Conservation (phyloP, 352 stramenopile species). For the Phytophthora niederhauseri region DNA sequence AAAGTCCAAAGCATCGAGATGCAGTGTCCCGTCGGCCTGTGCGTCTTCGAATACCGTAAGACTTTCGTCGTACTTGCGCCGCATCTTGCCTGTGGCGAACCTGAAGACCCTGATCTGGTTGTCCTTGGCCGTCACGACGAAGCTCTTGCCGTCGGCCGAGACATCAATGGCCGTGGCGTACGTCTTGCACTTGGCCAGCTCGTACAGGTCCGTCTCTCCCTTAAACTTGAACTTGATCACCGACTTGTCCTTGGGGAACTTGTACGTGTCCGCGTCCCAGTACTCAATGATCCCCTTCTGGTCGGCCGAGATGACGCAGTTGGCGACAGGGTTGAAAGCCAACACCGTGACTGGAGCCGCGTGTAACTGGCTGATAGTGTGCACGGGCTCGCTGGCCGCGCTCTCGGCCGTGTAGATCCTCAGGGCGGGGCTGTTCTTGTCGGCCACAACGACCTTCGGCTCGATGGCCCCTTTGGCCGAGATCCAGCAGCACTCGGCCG, state of each 20-base stretch:
- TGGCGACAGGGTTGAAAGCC: slow-evolving; percentile 81
- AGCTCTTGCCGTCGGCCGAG: slow-evolving; percentile 63
- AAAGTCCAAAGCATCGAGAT: slow-evolving; percentile 91
- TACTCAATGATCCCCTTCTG: slow-evolving; percentile 94
- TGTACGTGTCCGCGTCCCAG: slow-evolving; percentile 87
- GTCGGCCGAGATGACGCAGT: slow-evolving; percentile 94
- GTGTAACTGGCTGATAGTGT: slow-evolving; percentile 89
- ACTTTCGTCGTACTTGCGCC: slow-evolving; percentile 91
- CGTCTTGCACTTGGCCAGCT: slow-evolving; percentile 94
- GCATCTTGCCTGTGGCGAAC: slow-evolving; percentile 88
- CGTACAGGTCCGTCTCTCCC: slow-evolving; percentile 97
- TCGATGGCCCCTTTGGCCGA: slow-evolving; percentile 59
- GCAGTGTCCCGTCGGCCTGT: slow-evolving; percentile 67
- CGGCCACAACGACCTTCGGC: slow-evolving; percentile 79
- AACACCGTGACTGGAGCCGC: slow-evolving; percentile 91
- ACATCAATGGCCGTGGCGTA: slow-evolving; percentile 81
- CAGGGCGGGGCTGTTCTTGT: slow-evolving; percentile 66
- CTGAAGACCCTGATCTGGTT: slow-evolving; percentile 91
- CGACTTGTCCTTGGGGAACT: slow-evolving; percentile 38
- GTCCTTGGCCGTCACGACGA: slow-evolving; percentile 91
- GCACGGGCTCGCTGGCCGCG: slow-evolving; percentile 48
- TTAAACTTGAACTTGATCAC: slow-evolving; percentile 92
- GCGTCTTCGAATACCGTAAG: slow-evolving; percentile 90
- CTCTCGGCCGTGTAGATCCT: slow-evolving; percentile 90
- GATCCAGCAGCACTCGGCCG: slow-evolving; percentile 81